Base-by-base conservation (phyloP, 352 stramenopile species). In the Pythium angustatum region DNA sequence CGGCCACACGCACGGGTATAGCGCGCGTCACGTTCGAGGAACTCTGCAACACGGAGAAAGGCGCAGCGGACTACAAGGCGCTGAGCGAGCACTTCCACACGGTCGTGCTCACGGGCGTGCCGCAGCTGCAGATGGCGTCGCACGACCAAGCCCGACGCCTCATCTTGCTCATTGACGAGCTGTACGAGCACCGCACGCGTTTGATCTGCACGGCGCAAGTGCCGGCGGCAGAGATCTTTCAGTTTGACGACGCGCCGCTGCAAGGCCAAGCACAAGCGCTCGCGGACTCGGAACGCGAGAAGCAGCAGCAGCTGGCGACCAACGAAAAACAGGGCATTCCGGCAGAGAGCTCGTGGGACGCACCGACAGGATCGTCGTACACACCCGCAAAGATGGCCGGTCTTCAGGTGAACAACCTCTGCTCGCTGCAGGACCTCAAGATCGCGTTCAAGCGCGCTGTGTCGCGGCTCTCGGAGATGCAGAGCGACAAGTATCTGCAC, bases 91-190 rank as follows among this genome's bases (percentile, higher is more conserved):
- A 87, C 38, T 99, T 99, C 73, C 77, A 93, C 63, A 91, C 92
- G 0, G 69, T 99, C 10, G 84, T 98, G 58, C 64, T 99, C 5
- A 75, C 94, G 30, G 63, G 89, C 57, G 89, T 99, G 65, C 94
- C 96, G 5, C 54, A 72, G 14, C 66, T 98, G 14, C 85, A 83
- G 14, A 86, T 98, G 75, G 72, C 83, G 15, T 72, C 93, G 40
- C 93, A 98, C 60, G 91, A 99, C 70, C 78, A 90, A 68, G 87
- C 93, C n/a, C 78, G 96, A 30, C 86, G 97, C 43, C 99, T 99
- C 75, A 98, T 99, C 70, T 88, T 97, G 47, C 78, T 99, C 2
- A 82, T 99, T 47, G 97, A 99, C 70, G 95, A 99, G 75, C 71
- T 99, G 49, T 99, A 99, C 62, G 96, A 99, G 71, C 86, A 89